phyloP scores from a whole-genome alignment of 2,329 filamentous ascomycete species.

The Colletotrichum ledebouriae region DNA sequence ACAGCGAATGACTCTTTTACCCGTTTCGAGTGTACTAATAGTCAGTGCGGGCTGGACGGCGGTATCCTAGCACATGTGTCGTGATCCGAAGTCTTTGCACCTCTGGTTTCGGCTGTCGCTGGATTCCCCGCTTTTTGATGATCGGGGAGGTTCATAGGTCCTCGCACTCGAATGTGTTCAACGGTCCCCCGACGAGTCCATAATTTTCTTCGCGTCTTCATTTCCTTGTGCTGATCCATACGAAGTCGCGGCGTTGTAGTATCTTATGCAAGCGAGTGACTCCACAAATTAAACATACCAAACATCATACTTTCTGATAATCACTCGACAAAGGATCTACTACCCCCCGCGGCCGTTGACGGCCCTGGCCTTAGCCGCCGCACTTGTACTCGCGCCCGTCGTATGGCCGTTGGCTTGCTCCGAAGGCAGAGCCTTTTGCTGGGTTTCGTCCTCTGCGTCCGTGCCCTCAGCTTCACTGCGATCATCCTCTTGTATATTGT shows the following conservation, averaged over 20 bases:
- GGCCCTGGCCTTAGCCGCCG: slow-evolving; percentile 25
- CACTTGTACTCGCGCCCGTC: slow-evolving; percentile 30
- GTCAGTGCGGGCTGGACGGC: slow-evolving; percentile 6
- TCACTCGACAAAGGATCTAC: neutral
- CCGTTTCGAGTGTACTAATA: slow-evolving; percentile 8
- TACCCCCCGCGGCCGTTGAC: slow-evolving; percentile 27
- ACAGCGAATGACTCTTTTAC: neutral
- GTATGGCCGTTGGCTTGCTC: slow-evolving; percentile 38
- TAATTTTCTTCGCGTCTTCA: neutral
- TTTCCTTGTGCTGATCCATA: neutral
- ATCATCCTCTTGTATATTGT: slow-evolving; percentile 75
- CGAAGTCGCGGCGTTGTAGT: neutral
- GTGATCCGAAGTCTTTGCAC: slow-evolving; percentile 8
- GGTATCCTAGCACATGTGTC: slow-evolving; percentile 5
- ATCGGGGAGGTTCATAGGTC: neutral
- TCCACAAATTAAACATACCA: slow-evolving; percentile 10
- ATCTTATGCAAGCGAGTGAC: slow-evolving; percentile 19
- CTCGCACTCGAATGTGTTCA: neutral
- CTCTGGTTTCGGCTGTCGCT: neutral
- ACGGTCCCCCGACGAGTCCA: neutral
- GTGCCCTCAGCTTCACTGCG: slow-evolving; percentile 78
- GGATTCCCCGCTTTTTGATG: neutral
- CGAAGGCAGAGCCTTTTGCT: slow-evolving; percentile 38
- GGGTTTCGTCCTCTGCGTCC: slow-evolving; percentile 56
- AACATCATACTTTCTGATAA: slow-evolving; percentile 11